Evolutionary conservation across 2,329 filamentous ascomycete species (phyloP).

Genomic region (Paraphoma chrysanthemicola): DNA sequence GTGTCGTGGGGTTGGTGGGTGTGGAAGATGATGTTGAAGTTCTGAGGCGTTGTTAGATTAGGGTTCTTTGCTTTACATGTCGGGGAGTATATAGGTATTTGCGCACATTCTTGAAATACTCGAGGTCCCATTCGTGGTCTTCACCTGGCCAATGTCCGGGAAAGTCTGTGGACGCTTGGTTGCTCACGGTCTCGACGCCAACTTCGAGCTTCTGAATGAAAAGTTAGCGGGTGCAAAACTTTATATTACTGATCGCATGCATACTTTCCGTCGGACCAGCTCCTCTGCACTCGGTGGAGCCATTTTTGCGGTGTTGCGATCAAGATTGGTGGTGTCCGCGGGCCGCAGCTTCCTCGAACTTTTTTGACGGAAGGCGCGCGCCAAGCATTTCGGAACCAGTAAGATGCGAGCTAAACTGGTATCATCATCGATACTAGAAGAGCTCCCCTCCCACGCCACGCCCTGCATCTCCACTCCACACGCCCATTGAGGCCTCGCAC

Average conservation of each 20-base stretch:
- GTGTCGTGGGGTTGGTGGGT: constrained; percentile 78
- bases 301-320: constrained; percentile 47
- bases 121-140: constrained; percentile 79
- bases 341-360: constrained; percentile 28
- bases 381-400: constrained; percentile 43
- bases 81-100: too few relatives aligned
- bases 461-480: constrained; percentile 38
- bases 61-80: too few relatives aligned
- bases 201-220: constrained; percentile 76
- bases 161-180: constrained; percentile 89
- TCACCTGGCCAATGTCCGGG: constrained; percentile 91
- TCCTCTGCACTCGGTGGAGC: constrained; percentile 57
- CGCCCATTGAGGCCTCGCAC: constrained; percentile 43
- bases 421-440: constrained; percentile 34
- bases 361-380: constrained; percentile 27
- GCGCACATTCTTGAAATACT: constrained; percentile 69
- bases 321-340: constrained; percentile 23
- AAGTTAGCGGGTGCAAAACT: constrained; percentile 8
- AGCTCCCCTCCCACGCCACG: constrained; percentile 44
- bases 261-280: constrained; percentile 67
- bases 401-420: constrained; percentile 29
- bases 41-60: constrained; percentile 46
- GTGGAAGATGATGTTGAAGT: constrained; percentile 81
- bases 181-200: constrained; percentile 87
- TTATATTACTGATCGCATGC: constrained; percentile 25